Base-by-base conservation (phyloP, 768 basidiomycete genomes). In the Amyloporia xantha region DNA sequence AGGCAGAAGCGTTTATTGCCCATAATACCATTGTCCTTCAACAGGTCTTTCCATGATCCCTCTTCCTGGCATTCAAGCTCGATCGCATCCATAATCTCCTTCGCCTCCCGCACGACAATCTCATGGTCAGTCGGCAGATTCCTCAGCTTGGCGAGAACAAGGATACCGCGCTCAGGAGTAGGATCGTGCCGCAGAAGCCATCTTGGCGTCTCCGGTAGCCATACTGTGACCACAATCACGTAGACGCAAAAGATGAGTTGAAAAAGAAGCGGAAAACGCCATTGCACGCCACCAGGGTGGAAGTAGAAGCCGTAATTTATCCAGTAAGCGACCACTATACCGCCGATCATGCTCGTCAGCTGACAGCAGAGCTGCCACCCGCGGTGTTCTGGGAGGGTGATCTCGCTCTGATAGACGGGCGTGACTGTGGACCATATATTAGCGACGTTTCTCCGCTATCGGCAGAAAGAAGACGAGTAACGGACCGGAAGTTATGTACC, bases 211-310 rank as follows among this genome's bases (percentile, higher is more conserved):
- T 49, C 48, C 28, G 48, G 48, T 27, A 49, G 24, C 25, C 25
- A 49, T 19, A 43, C 28, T 3, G 48, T 49, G 25, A 49, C 41
- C 11, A 27, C 26, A n/a, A 49, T 49, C 15, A 49, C 30, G n/a
- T 49, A 49, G 6, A 49, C 20, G 24, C 36, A 35, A 33, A 49
- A 49, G 23, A 42, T 37, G 28, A 19, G 27, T 37, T 49, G 48
- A 21, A 49, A 49, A 20, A 49, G 33, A 27, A 49, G 48, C 30
- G 48, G 48, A 41, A 49, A 49, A 28, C 48, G 48, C 48, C 48
- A 49, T 25, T 49, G 48, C 2, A 49, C 23, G 4, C 17, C 17
- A 12, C 35, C 24, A 39, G 15, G 13, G 23, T 49, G 26, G 21
- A 42, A 41, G 41, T 12, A 42, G 28, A 49, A 38, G 17, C 17